Evolutionary conservation across 106 monocot species (phyloP), one percentile per base, ranked within the genome.

Genomic region (Dendrobium nobile): DNA sequence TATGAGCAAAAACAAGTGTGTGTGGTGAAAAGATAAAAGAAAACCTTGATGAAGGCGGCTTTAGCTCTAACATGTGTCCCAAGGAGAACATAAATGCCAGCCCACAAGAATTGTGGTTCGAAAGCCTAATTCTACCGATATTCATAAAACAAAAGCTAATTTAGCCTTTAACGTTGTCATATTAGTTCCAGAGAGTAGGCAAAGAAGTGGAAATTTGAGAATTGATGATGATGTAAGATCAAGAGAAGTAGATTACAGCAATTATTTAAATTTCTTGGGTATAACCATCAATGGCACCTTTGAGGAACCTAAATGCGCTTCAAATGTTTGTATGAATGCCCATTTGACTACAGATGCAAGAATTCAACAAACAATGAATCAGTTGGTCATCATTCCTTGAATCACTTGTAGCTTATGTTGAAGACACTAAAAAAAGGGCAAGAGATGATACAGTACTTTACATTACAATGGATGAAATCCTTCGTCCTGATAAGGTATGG

Each of bases 31-130:
- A 58, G 55, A 42, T 28, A 58, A 72, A n/a, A 43, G 55, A 22
- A 31, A 22, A 67, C 37, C 9, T 37, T 4, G 61, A 58, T 77
- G 84, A 45, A 13, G n/a, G 78, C 15, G 42, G 37, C 40, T 43
- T 13, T 59, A 81, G 73, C 78, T 82, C 83, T 75, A 54, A 40
- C 75, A 78, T 78, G 18, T 75, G 64, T 15, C 78, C 33, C 90
- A 85, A 47, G 41, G 75, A 28, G 91, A 84, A 77, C 77, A 47
- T 83, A 67, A 81, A 20, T 84, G 89, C 82, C 91, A 92, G 75
- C 89, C 94, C 54, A 98, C 94, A 7, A 90, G 90, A 72, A 98
- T 98, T 84, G 95, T 98, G 44, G 91, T 98, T 72, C 81, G 95
- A 83, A 98, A 90, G 77, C 92, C 95, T 77, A 95, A 83, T 61